Evolutionary conservation across 352 stramenopile species (phyloP), one percentile per base, ranked within the genome.

Genomic region (Pythium phragmitis): DNA sequence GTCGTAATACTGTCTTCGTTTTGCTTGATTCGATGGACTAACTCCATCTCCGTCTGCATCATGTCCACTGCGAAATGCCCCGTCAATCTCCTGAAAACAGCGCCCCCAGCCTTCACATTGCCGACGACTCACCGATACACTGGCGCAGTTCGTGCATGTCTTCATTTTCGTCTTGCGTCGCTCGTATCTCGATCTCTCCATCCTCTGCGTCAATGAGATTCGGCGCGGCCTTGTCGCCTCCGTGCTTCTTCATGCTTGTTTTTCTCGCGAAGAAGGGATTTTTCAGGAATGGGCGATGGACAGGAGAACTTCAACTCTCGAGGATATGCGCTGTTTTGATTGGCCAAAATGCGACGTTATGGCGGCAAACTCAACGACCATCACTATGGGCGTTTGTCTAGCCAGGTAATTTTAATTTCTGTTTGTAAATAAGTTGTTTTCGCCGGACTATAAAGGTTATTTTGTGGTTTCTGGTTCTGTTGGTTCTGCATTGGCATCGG

Each of bases 41-140:
- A 43, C 54, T 87, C 81, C 75, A 88, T 80, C 63, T 93, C 84
- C 1, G 74, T 74, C 14, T 88, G 82, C 84, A 93, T 91, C 82
- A 93, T 85, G 19, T 84, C 80, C 56, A 91, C 84, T 93, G 34
- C 17, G 30, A 21, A n/a, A 23, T 33, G 47, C 26, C 1, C 21
- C 19, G 7, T 51, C 2, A 51, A 9, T 21, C 2, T 46, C 17
- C 39, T n/a, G 12, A 21, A 39, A 54, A 14, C 0, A 49, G 2
- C 9, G 11, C 46, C 1, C 21, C 23, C 39, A 33, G 17, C 12
- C 12, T 21, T 8, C 48, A 23, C 9, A 12, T 8, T 41, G 8
- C 0, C 21, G 50, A 13, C 50, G 16, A 67, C 73, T 34, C 43
- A 91, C 82, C 69, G 30, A 91, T 89, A 63, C 80, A 88, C 56